A percentile compares a stretch with the other conserved stretches of the same genome.
These are phyloP conservation scores for Zoysia matrella DNA, from an alignment of 202 grass and related monocot genomes.

Conservation along the genomic window DNA sequence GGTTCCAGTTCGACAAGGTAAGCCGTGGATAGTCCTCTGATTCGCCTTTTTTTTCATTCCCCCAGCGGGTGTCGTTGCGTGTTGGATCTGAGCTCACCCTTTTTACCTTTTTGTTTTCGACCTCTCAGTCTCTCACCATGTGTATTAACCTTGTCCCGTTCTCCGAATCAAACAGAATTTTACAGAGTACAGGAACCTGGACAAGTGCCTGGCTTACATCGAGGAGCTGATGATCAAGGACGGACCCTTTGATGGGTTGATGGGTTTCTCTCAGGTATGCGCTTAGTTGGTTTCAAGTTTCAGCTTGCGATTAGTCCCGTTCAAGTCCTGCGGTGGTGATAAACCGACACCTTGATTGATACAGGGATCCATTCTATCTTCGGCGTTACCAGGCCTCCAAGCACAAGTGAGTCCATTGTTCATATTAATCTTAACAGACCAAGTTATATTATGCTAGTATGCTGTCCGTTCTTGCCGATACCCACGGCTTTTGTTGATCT, in stretches of 20 bases:
- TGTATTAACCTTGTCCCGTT: neutral
- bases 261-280: constrained; percentile 63
- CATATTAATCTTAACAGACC: neutral
- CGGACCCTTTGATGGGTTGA: constrained; percentile 81
- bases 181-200: constrained; percentile 74
- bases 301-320: no score
- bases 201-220: constrained; percentile 79
- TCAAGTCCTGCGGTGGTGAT: neutral
- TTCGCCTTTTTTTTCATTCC: no score
- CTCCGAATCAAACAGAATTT: constrained; percentile 45
- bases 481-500: neutral
- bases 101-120: neutral
- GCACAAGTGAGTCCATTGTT: constrained; percentile 44
- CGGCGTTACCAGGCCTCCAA: constrained; percentile 73
- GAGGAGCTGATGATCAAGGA: constrained; percentile 86
- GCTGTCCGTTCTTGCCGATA: neutral
- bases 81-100: no score
- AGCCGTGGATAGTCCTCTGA: no score
- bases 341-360: neutral
- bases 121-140: no score
- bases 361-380: constrained; percentile 81
- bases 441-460: neutral
- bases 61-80: no score
- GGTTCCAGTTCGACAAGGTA: constrained; percentile 95
- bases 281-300: neutral